phyloP scores from a whole-genome alignment of 805 yeast species.

The Tetrapisispora nanseiensis region DNA sequence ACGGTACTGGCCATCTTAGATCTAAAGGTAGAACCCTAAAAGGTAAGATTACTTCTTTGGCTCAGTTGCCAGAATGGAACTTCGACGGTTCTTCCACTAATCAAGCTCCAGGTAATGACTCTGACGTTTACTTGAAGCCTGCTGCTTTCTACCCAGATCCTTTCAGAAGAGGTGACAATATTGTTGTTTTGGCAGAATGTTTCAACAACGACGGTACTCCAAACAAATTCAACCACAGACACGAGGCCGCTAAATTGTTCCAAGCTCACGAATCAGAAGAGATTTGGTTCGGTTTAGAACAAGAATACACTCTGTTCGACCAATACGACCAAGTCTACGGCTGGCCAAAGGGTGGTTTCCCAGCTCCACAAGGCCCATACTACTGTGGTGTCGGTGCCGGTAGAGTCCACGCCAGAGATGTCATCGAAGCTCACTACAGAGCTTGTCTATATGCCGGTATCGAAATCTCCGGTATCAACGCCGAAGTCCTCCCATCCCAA shows the following conservation, averaged over 20 bases:
- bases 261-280: slow-evolving; percentile 75
- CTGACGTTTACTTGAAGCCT: slow-evolving; percentile 94
- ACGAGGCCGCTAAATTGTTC: slow-evolving; percentile 91
- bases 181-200: slow-evolving; percentile 90
- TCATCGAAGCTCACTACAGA: slow-evolving; percentile 97
- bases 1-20: slow-evolving; percentile 81
- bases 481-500: slow-evolving; percentile 99
- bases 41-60: slow-evolving; percentile 58
- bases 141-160: slow-evolving; percentile 93
- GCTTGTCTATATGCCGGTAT: slow-evolving; percentile 94
- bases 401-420: slow-evolving; percentile 95
- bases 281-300: slow-evolving; percentile 98
- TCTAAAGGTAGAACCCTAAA: slow-evolving; percentile 86
- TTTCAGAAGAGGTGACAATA: slow-evolving; percentile 95
- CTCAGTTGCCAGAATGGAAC: slow-evolving; percentile 97
- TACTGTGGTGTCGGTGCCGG: slow-evolving; percentile 99
- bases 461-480: slow-evolving; percentile 90
- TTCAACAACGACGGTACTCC: slow-evolving; percentile 99
- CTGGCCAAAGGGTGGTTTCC: slow-evolving; percentile 99
- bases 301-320: slow-evolving; percentile 95
- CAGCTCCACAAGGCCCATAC: slow-evolving; percentile 99
- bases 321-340: slow-evolving; percentile 84
- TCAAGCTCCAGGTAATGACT: slow-evolving; percentile 97
- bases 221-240: slow-evolving; percentile 97
- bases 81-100: slow-evolving; percentile 98